Conservation (phyloP, 345 rosid genomes). For the Mangifera indica region DNA sequence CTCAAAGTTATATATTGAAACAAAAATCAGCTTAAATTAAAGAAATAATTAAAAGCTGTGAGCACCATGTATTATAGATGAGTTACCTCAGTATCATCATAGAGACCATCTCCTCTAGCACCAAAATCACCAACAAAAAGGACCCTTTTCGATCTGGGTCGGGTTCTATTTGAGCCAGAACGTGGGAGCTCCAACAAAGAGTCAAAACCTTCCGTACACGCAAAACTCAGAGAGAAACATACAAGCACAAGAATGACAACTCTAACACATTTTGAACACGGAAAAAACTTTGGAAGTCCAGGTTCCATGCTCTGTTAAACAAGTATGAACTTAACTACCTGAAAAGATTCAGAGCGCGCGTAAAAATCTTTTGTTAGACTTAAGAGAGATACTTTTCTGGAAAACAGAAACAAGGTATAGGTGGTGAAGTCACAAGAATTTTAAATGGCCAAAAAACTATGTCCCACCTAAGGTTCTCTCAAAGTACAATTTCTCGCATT, state of each 20-base stretch:
- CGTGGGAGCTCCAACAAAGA: conserved; percentile 59
- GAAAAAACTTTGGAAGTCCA: conserved; percentile 18
- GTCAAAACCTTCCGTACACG: conserved; percentile 43
- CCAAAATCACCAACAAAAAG: conserved; percentile 57
- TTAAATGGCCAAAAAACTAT: no score
- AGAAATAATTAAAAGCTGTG: background rate
- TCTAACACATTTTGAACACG: conserved; percentile 15
- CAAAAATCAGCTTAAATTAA: background rate
- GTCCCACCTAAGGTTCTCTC: no score
- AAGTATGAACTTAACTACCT: no score
- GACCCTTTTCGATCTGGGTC: conserved; percentile 54
- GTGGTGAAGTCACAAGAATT: no score
- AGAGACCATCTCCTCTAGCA: conserved; percentile 67
- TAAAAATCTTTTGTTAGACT: background rate
- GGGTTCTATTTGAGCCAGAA: conserved; percentile 32
- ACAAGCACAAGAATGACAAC: conserved; percentile 12
- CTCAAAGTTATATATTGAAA: background rate
- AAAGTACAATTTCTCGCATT: no score
- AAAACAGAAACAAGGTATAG: background rate
- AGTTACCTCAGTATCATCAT: conserved; percentile 65
- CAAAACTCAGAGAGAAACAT: conserved; percentile 22
- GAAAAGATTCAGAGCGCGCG: background rate
- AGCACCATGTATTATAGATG: background rate
- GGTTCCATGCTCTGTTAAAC: conserved; percentile 19
- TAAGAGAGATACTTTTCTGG: background rate